Evolutionary conservation across 805 yeast species (phyloP).

Genomic region (Lipomyces yamanashiensis): DNA sequence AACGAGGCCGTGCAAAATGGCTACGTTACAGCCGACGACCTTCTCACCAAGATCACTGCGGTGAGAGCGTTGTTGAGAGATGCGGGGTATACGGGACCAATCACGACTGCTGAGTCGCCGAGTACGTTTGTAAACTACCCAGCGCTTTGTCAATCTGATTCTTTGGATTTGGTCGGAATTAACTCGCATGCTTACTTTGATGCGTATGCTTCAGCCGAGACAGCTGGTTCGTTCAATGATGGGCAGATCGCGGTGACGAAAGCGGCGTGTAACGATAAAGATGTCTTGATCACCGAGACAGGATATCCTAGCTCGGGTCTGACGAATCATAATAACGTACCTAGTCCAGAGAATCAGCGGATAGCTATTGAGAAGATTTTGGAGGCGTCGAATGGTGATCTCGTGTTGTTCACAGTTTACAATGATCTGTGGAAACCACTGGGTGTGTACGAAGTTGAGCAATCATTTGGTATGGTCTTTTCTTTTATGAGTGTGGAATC

Average conservation of each 20-base stretch:
- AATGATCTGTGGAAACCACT: slow-evolving; percentile 87
- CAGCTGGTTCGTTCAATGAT: slow-evolving; percentile 71
- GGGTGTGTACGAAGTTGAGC: slow-evolving; percentile 84
- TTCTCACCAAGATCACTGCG: slow-evolving; percentile 64
- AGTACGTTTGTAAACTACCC: slow-evolving; percentile 67
- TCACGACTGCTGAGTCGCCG: slow-evolving; percentile 93
- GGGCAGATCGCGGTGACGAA: slow-evolving; percentile 64
- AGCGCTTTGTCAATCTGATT: slow-evolving; percentile 61
- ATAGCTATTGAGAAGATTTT: slow-evolving; percentile 63
- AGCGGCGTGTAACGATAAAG: slow-evolving; percentile 58
- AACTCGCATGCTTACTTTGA: slow-evolving; percentile 88
- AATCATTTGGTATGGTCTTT: slow-evolving; percentile 64
- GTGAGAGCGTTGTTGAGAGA: slow-evolving; percentile 61
- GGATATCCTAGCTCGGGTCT: slow-evolving; percentile 96
- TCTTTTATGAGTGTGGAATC: neutral
- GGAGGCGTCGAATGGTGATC: slow-evolving; percentile 57
- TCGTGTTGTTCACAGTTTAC: slow-evolving; percentile 77
- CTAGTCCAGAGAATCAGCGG: slow-evolving; percentile 73
- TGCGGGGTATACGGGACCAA: slow-evolving; percentile 77
- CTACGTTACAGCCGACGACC: slow-evolving; percentile 63
- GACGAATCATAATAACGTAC: slow-evolving; percentile 77
- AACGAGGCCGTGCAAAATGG: slow-evolving; percentile 81
- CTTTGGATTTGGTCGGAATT: slow-evolving; percentile 82
- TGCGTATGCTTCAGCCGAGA: slow-evolving; percentile 59
- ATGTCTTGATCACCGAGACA: slow-evolving; percentile 80